Conservation (phyloP, 208 protist genomes). For the Leishmania major region DNA sequence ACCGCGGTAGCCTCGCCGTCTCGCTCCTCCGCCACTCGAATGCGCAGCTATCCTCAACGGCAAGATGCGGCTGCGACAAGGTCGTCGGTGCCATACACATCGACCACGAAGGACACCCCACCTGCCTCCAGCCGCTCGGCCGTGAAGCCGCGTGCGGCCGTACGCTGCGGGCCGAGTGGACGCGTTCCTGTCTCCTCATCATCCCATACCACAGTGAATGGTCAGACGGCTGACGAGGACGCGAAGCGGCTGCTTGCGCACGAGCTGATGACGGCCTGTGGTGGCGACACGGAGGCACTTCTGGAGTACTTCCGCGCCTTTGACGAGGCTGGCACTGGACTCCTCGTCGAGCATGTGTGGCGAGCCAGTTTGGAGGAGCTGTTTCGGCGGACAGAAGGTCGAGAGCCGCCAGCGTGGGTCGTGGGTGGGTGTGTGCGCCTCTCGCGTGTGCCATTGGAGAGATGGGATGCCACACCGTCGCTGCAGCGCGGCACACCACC, state of each 20-base stretch:
- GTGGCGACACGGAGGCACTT: slow-evolving; percentile 39
- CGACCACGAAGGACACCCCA: not conserved
- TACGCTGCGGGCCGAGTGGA: not conserved
- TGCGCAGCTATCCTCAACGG: not conserved
- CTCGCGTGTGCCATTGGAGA: slow-evolving; percentile 39
- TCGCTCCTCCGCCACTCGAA: not conserved
- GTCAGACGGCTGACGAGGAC: not conserved
- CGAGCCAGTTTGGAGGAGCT: slow-evolving; percentile 40
- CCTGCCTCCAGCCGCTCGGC: not conserved
- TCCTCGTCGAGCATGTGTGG: slow-evolving; percentile 42
- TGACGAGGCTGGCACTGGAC: slow-evolving; percentile 42
- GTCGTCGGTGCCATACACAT: not conserved
- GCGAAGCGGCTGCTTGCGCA: slow-evolving; percentile 21
- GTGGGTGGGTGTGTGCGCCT: slow-evolving; percentile 44
- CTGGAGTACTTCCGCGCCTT: slow-evolving; percentile 37
- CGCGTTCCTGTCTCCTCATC: not conserved
- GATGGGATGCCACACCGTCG: not conserved
- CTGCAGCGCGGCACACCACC: not conserved
- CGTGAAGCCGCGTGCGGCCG: not conserved
- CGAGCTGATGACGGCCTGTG: slow-evolving; percentile 33
- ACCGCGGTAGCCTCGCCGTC: not conserved
- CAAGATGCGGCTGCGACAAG: not conserved
- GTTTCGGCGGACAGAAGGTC: slow-evolving; percentile 18
- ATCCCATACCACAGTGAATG: not conserved
- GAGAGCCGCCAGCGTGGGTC: slow-evolving; percentile 40